Base-by-base conservation (phyloP, 805 yeast species). In the Nakazawaea pomicola region DNA sequence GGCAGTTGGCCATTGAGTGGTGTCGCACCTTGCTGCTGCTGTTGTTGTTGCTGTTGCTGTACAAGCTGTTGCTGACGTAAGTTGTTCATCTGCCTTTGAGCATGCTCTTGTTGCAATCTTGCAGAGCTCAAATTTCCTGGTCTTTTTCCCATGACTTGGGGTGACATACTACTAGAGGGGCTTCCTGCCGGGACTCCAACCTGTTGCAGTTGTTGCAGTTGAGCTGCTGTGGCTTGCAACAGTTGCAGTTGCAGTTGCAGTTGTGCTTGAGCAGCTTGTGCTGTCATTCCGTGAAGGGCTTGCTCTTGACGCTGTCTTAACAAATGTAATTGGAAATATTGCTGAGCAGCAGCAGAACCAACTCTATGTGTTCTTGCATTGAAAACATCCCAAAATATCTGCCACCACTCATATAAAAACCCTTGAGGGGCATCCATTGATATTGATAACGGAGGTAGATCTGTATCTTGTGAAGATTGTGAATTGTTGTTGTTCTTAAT, bases 381-480 rank as follows among this genome's bases (percentile, higher is more conserved):
- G 61, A 83, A 86, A 21, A 88, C 80, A 57, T 89, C 96, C 96
- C 96, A 90, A 57, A 89, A 90, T 14, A 90, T 79, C 66, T 80
- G 88, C 96, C 96, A 89, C 97, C 97, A 89, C 58, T 90, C 97
- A 53, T 77, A 81, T 18, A 89, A 63, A 54, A 87, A 89, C 6
- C 96, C 93, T 51, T 82, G 86, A 0, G 95, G 93, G 2, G 95
- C 83, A 54, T 88, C 93, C 72, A 84, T 75, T 9, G 78, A 66
- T 54, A 80, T 69, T 17, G 66, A 62, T 27, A 77, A 56, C 12
- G 66, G 65, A 1, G 83, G 78, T 7, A 78, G 56, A 37, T 70
- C 74, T 42, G 63, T 33, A 16, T 36, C 46, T 12, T 10, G 8
- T 4, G 30, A n/a, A n/a, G 30, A 18, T 16, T 41, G 9, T 2